phyloP scores from a whole-genome alignment of 1,284 basidiomycete species.

The Leccinum angustisporum region DNA sequence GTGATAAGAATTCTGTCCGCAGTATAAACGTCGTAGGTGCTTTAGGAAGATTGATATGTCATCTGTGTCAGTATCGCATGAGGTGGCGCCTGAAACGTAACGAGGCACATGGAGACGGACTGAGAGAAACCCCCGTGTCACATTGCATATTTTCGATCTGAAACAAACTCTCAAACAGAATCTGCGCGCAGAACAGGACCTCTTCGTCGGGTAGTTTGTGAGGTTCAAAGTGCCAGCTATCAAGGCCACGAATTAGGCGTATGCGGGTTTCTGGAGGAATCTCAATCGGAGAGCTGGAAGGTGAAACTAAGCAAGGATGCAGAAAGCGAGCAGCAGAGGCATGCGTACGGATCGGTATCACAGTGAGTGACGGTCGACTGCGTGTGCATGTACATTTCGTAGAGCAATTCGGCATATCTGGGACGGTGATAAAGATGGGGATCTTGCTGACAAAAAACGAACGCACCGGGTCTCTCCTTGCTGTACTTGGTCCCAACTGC shows the following conservation, averaged over 20 bases:
- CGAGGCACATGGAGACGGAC: conserved; percentile 46
- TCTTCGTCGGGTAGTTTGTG: conserved; percentile 78
- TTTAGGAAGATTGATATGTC: conserved; percentile 75
- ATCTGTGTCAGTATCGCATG: conserved; percentile 40
- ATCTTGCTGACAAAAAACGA: conserved; percentile 9
- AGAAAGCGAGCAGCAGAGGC: conserved; percentile 17
- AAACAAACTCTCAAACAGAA: conserved; percentile 75
- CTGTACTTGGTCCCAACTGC: conserved; percentile 57
- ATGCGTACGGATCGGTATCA: conserved; percentile 44
- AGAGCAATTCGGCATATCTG: conserved; percentile 75
- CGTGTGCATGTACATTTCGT: conserved; percentile 81
- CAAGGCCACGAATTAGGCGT: conserved; percentile 63
- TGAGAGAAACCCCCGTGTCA: conserved; percentile 60
- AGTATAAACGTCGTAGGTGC: conserved; percentile 84
- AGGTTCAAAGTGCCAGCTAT: conserved; percentile 87
- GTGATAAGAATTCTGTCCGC: conserved; percentile 89
- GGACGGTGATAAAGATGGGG: conserved; percentile 12
- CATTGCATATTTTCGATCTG: conserved; percentile 74
- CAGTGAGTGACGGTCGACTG: conserved; percentile 67
- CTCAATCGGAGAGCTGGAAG: conserved; percentile 35
- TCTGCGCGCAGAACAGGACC: conserved; percentile 73
- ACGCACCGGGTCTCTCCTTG: conserved; percentile 59
- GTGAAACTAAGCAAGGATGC: conserved; percentile 24
- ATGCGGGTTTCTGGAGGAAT: conserved; percentile 42
- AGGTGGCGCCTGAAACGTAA: conserved; percentile 23